phyloP scores from a whole-genome alignment of 78 protist genomes.

The Monosiga brevicollis region DNA sequence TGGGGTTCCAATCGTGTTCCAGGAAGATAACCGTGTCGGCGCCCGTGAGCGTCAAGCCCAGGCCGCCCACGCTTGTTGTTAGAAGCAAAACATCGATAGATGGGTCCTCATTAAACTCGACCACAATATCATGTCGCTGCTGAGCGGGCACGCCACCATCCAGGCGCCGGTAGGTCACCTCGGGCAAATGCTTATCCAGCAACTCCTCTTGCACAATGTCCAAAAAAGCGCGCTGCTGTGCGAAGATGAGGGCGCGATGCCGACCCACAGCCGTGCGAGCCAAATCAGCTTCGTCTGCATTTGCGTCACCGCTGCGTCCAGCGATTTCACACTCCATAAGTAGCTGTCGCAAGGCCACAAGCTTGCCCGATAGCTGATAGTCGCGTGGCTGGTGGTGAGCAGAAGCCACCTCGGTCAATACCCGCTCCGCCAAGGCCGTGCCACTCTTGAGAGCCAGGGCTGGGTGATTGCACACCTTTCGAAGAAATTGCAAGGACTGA shows the following conservation, averaged over 20 bases:
- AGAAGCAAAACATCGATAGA: slow-evolving; percentile 79
- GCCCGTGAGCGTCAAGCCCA: slow-evolving; percentile 92
- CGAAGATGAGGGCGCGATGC: slow-evolving; percentile 80
- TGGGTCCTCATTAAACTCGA: slow-evolving; percentile 79
- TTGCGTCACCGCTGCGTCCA: background rate
- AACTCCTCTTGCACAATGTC: slow-evolving; percentile 68
- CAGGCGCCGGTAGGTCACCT: slow-evolving; percentile 63
- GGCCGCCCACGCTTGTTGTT: slow-evolving; percentile 94
- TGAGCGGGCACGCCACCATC: slow-evolving; percentile 49
- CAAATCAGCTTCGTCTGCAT: background rate
- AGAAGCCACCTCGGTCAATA: background rate
- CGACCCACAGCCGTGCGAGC: background rate
- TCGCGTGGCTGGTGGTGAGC: too few relatives aligned
- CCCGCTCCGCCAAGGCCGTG: slow-evolving; percentile 47
- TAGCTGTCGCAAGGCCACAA: slow-evolving; percentile 55
- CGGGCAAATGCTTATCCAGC: slow-evolving; percentile 53
- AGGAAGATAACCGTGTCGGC: slow-evolving; percentile 95
- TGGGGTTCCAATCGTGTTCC: slow-evolving; percentile 98
- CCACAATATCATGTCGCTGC: slow-evolving; percentile 57
- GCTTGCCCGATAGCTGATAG: slow-evolving; percentile 81
- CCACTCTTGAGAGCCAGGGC: slow-evolving; percentile 52
- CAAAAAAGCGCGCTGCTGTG: slow-evolving; percentile 69
- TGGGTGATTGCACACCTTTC: slow-evolving; percentile 84
- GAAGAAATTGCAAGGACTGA: slow-evolving; percentile 72
- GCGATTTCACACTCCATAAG: slow-evolving; percentile 22